These are phyloP conservation scores for Russula ochroleuca DNA, from an alignment of 768 basidiomycete species.

Conservation along the genomic window DNA sequence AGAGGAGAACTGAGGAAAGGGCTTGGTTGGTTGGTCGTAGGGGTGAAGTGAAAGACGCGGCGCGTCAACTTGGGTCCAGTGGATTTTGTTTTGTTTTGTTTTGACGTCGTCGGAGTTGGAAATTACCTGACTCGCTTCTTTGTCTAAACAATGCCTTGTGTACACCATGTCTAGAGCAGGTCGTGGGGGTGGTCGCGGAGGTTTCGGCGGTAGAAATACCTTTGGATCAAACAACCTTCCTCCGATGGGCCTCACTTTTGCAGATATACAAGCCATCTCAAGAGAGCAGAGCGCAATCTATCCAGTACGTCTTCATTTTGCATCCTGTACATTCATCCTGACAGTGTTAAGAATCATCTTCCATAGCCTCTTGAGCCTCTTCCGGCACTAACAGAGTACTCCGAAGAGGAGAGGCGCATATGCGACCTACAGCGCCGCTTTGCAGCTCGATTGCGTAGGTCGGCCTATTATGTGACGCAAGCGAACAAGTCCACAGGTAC, in stretches of 20 bases:
- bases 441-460: slow-evolving; percentile 57
- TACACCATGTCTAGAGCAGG: slow-evolving; percentile 47
- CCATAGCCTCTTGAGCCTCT: slow-evolving; percentile 57
- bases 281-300: slow-evolving; percentile 74
- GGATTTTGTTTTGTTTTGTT: slow-evolving; percentile 15
- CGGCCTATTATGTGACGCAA: slow-evolving; percentile 74
- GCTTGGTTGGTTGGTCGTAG: slow-evolving; percentile 13
- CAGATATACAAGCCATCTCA: slow-evolving; percentile 72
- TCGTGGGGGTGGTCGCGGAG: slow-evolving; percentile 45
- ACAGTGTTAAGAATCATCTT: slow-evolving; percentile 14
- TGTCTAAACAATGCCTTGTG: background rate
- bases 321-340: slow-evolving; percentile 3
- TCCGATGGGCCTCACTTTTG: slow-evolving; percentile 77
- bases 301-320: slow-evolving; percentile 52
- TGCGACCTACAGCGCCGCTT: slow-evolving; percentile 66
- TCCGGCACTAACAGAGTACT: slow-evolving; percentile 65
- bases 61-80: background rate
- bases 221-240: slow-evolving; percentile 42
- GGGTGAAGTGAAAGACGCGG: background rate
- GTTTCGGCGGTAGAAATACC: slow-evolving; percentile 51
- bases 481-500: slow-evolving; percentile 57
- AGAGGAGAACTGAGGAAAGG: background rate
- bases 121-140: background rate
- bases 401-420: slow-evolving; percentile 60
- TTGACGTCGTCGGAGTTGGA: slow-evolving; percentile 27